Percentiles rank a stretch among this genome's conserved stretches.
These are phyloP conservation scores for Durusdinium trenchii DNA, from an alignment of 73 alveolate species.

Conservation along the genomic window DNA sequence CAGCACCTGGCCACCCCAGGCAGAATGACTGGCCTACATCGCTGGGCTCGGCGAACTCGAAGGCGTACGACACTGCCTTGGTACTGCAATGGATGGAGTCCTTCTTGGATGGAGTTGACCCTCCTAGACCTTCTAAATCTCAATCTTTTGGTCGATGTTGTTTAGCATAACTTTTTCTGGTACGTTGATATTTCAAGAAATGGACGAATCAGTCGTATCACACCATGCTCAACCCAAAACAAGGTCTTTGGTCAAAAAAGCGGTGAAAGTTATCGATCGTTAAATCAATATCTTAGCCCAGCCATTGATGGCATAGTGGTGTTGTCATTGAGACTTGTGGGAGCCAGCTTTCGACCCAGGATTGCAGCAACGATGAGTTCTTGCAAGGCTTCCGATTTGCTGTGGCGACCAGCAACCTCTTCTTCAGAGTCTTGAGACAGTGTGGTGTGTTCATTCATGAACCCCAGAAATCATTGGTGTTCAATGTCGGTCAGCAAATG, in stretches of 20 bases:
- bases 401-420: background rate
- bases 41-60: background rate
- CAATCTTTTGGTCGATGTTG: background rate
- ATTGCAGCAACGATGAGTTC: background rate
- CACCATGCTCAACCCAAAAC: background rate
- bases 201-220: background rate
- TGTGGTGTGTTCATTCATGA: slow-evolving; percentile 9
- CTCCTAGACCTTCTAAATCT: slow-evolving; percentile 11
- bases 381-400: background rate
- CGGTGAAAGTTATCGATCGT: no score
- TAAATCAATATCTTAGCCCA: no score
- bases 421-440: background rate
- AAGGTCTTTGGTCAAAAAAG: background rate
- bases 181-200: background rate
- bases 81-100: slow-evolving; percentile 18
- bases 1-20: background rate
- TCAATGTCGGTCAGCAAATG: background rate
- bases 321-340: no score
- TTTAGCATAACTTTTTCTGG: background rate
- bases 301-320: no score
- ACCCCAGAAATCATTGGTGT: background rate
- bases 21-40: background rate
- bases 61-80: slow-evolving; percentile 43
- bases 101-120: background rate
- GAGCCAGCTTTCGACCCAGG: no score